Conservation (phyloP, 768 basidiomycete species). For the Calocera viscosa region DNA sequence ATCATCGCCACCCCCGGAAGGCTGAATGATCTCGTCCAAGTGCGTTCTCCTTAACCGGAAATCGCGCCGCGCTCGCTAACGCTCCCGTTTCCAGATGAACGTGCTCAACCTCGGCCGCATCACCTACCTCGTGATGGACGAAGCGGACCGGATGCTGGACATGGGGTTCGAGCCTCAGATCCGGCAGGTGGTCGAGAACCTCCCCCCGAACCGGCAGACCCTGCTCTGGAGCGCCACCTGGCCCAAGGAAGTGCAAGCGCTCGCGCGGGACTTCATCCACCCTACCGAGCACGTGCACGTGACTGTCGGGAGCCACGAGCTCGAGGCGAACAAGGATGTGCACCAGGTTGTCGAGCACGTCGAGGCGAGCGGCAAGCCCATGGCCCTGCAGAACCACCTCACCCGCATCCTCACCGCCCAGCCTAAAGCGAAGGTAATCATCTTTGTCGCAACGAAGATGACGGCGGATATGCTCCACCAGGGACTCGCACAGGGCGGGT, state of each 20-base stretch:
- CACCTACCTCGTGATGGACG: slow-evolving; percentile 36
- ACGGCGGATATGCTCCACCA: slow-evolving; percentile 22
- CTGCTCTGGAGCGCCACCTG: slow-evolving; percentile 34
- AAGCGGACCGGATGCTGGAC: slow-evolving; percentile 39
- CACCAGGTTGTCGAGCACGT: slow-evolving; percentile 34
- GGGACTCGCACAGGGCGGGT: slow-evolving; percentile 17
- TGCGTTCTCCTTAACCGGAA: background rate
- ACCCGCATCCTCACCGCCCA: slow-evolving; percentile 29
- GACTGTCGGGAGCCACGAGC: slow-evolving; percentile 36
- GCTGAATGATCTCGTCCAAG: slow-evolving; percentile 31
- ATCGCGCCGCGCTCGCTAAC: slow-evolving; percentile 25
- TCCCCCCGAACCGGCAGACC: slow-evolving; percentile 37
- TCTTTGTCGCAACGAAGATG: slow-evolving; percentile 36
- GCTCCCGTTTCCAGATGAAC: slow-evolving; percentile 26
- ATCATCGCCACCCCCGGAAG: slow-evolving; percentile 37
- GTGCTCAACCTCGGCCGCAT: slow-evolving; percentile 32
- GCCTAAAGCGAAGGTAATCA: slow-evolving; percentile 37
- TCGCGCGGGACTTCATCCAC: slow-evolving; percentile 31
- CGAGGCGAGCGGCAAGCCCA: slow-evolving; percentile 34
- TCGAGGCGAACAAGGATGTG: slow-evolving; percentile 37
- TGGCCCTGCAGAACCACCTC: slow-evolving; percentile 34
- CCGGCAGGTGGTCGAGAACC: slow-evolving; percentile 11
- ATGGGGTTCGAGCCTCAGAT: slow-evolving; percentile 38
- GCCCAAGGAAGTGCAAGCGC: slow-evolving; percentile 38
- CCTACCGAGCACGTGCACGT: slow-evolving; percentile 35